These are phyloP conservation scores for Lasiosphaeria miniovina DNA, from an alignment of 495 filamentous ascomycete genomes.

Conservation along the genomic window DNA sequence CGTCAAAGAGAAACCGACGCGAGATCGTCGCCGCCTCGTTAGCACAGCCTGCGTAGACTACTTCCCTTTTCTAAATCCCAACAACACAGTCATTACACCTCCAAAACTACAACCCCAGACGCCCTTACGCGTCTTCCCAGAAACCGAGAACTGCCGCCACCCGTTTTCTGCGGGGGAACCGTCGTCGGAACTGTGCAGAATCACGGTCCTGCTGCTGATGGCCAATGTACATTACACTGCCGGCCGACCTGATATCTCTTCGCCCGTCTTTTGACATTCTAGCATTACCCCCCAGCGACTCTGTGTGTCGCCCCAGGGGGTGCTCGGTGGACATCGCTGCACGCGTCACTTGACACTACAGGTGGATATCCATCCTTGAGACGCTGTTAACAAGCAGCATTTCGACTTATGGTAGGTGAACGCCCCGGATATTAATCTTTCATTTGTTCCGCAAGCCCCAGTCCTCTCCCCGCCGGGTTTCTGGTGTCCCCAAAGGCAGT, in stretches of 20 bases:
- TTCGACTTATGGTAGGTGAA: conserved; percentile 7
- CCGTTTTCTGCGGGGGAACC: conserved; percentile 12
- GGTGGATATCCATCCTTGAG: conserved; percentile 17
- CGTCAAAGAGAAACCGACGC: conserved; percentile 11
- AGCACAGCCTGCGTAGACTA: not conserved
- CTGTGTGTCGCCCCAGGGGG: not conserved
- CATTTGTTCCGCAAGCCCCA: no score
- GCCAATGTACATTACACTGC: not conserved
- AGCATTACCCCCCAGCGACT: not conserved
- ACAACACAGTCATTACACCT: not conserved
- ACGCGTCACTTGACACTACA: conserved; percentile 10
- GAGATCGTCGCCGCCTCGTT: conserved; percentile 13
- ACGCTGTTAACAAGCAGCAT: not conserved
- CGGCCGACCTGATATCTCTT: not conserved
- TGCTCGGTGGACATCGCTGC: not conserved
- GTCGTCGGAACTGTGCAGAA: conserved; percentile 26
- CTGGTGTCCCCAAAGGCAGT: no score
- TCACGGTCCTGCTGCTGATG: conserved; percentile 14
- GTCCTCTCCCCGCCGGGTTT: no score
- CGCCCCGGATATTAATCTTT: not conserved
- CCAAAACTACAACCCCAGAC: not conserved
- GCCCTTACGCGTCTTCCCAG: no score
- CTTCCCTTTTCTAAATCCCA: no score
- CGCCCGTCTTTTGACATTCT: not conserved
- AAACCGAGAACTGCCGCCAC: conserved; percentile 8